Base-by-base conservation (phyloP, 495 filamentous ascomycete species). In the Astrocystis sublimbata region DNA sequence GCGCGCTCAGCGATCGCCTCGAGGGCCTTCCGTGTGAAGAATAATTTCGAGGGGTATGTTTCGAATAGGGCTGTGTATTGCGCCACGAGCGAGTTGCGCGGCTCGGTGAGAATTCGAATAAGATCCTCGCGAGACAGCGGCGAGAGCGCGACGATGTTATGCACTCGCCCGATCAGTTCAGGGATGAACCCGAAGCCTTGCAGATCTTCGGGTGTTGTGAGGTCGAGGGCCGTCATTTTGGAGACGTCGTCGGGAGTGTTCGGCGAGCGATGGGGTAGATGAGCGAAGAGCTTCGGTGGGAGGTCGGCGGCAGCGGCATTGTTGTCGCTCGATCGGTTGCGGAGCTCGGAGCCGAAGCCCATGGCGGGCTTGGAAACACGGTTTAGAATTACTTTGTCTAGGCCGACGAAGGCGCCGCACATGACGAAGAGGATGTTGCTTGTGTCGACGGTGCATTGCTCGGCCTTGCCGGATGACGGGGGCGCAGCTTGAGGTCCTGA, bases 371-470 rank as follows among this genome's bases (percentile, higher is more conserved):
- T 90, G 15, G 91, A 86, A 58, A 97, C 87, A 26, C 94, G 86
- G 49, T 94, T 88, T 61, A 93, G 84, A 47, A 98, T 86, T 26
- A 89, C 82, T 70, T 96, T 97, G 67, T 97, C 88, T 10, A 98
- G 83, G 8, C 94, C 94, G 26, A 93, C 90, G 68, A 98, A 98
- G 9, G 94, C 94, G 15, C 94, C 94, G 13, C 92, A 93, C 74
- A 92, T 97, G 47, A 98, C 89, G 73, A 98, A 98, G 17, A 98
- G 83, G 58, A 98, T 98, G 65, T 97, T 96, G 60, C 92, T 91
- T 0, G 94, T 98, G 64, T 92, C 89, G 43, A 98, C 86, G 55
- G 90, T 96, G 76, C 89, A 97, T 13, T 90, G 85, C 70, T 98
- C 94, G 8, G 87, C 85, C 73, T 96, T 97, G 1, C 79, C 77